phyloP scores from a whole-genome alignment of 345 rosid genomes.

The Citrus unshiu region DNA sequence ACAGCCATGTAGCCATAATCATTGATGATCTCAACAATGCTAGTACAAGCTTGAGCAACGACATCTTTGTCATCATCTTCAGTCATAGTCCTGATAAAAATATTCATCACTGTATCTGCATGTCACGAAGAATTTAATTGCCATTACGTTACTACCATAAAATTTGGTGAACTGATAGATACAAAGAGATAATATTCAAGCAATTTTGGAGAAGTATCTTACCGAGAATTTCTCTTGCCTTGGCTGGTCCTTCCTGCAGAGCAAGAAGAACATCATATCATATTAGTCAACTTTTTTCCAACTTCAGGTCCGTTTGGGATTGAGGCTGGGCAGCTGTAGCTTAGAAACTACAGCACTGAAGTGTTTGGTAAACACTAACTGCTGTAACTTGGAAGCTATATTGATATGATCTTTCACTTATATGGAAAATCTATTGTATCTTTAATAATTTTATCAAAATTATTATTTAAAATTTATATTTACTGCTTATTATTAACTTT shows the following conservation, averaged over 20 bases:
- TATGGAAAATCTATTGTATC: too few species aligned
- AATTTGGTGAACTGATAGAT: background rate
- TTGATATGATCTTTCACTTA: too few species aligned
- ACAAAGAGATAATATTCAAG: background rate
- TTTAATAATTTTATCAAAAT: too few species aligned
- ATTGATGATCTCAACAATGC: conserved; percentile 75
- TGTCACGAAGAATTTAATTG: conserved; percentile 19
- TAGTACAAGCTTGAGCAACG: conserved; percentile 93
- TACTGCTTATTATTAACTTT: too few species aligned
- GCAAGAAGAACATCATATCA: conserved; percentile 6
- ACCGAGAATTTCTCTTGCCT: conserved; percentile 84
- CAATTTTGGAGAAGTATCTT: conserved; percentile 11
- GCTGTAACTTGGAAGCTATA: too few species aligned
- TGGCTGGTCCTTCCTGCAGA: conserved; percentile 67
- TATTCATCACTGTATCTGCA: conserved; percentile 76
- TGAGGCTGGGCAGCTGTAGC: too few species aligned
- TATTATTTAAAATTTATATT: too few species aligned
- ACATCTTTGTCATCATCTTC: conserved; percentile 98
- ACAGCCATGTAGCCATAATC: conserved; percentile 75
- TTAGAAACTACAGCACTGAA: too few species aligned
- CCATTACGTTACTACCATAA: conserved; percentile 8
- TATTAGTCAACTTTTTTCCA: background rate
- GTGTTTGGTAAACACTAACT: too few species aligned
- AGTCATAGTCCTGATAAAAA: conserved; percentile 73
- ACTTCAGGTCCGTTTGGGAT: background rate